Percentiles rank a stretch among this genome's conserved stretches.
These are phyloP conservation scores for Arxiozyma slooffiae DNA, from an alignment of 1,139 yeast genomes.

Conservation along the genomic window DNA sequence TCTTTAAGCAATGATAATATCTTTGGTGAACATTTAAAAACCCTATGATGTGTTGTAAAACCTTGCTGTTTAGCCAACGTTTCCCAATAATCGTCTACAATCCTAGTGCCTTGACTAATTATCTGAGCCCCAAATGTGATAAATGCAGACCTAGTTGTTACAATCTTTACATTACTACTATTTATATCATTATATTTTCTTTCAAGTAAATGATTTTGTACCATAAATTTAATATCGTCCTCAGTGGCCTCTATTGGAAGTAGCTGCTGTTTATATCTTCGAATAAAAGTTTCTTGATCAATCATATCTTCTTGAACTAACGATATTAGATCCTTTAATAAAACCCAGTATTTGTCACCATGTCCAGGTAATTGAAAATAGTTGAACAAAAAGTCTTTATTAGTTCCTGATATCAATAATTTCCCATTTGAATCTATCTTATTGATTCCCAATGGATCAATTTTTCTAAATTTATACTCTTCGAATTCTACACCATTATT, in stretches of 20 bases:
- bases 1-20: slow-evolving; percentile 10
- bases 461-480: slow-evolving; percentile 25
- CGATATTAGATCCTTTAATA: slow-evolving; percentile 18
- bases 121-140: slow-evolving; percentile 66
- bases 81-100: slow-evolving; percentile 76
- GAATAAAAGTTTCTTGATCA: slow-evolving; percentile 13
- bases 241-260: slow-evolving; percentile 13
- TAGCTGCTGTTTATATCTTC: slow-evolving; percentile 13
- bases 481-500: not conserved
- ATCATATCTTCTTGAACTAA: slow-evolving; percentile 9
- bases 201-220: slow-evolving; percentile 5
- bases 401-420: slow-evolving; percentile 40
- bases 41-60: slow-evolving; percentile 38
- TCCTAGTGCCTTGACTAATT: slow-evolving; percentile 52
- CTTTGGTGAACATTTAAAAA: slow-evolving; percentile 25
- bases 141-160: slow-evolving; percentile 41
- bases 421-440: slow-evolving; percentile 63
- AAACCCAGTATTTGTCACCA: slow-evolving; percentile 13
- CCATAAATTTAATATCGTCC: slow-evolving; percentile 11
- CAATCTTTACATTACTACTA: slow-evolving; percentile 6
- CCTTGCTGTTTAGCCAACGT: slow-evolving; percentile 52
- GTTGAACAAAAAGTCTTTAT: slow-evolving; percentile 64
- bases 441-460: slow-evolving; percentile 67
- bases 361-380: slow-evolving; percentile 39
- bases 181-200: not conserved